Evolutionary conservation across 73 alveolate genomes (phyloP).

Genomic region (Blepharisma japonicum): DNA sequence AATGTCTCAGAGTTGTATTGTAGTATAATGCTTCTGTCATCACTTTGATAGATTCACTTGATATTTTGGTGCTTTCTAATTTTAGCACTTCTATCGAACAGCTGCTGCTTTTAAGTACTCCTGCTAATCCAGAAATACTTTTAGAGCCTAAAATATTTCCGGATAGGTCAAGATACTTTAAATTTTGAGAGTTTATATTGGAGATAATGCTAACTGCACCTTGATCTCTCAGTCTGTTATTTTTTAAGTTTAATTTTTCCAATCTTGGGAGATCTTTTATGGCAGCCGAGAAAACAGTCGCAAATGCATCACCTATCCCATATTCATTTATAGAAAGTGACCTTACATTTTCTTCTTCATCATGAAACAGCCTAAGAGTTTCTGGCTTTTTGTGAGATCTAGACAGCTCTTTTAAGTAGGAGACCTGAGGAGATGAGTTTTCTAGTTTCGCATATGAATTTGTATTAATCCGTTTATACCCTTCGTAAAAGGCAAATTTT

Average conservation of each 20-base stretch:
- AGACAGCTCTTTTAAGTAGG: no score
- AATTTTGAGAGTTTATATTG: not conserved
- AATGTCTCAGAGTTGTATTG: not conserved
- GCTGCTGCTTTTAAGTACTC: not conserved
- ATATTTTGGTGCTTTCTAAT: slow-evolving; percentile 11
- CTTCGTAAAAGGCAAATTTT: no score
- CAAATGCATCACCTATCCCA: slow-evolving; percentile 7
- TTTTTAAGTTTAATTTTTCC: slow-evolving; percentile 26
- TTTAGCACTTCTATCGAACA: slow-evolving; percentile 18
- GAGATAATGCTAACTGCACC: slow-evolving; percentile 11
- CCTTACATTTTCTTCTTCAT: no score
- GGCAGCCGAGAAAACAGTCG: not conserved
- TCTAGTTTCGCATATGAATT: no score
- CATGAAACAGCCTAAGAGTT: no score
- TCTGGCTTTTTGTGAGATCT: no score
- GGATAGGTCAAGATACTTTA: not conserved
- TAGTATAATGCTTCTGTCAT: not conserved
- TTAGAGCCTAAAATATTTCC: slow-evolving; percentile 8
- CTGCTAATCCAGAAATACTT: not conserved
- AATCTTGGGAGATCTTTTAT: slow-evolving; percentile 10
- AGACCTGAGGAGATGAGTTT: no score
- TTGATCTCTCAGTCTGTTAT: slow-evolving; percentile 12
- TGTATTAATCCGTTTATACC: no score
- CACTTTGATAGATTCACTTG: not conserved
- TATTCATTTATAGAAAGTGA: not conserved